Evolutionary conservation across 345 rosid species (phyloP).

Genomic region (Citrus hindsii): DNA sequence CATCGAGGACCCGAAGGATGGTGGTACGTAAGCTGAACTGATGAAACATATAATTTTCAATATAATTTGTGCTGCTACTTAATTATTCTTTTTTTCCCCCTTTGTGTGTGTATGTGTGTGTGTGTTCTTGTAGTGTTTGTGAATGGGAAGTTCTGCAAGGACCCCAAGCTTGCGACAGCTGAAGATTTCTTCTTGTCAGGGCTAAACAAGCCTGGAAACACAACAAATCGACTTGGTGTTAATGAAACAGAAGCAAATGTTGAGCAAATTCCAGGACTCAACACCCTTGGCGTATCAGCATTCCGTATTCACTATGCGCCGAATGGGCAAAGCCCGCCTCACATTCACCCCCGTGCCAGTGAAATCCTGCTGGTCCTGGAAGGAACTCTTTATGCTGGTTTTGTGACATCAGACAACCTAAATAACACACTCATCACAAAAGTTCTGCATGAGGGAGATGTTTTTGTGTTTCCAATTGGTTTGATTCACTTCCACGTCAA

Average conservation of each 20-base stretch:
- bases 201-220: constrained; percentile 18
- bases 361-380: constrained; percentile 34
- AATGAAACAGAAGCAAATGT: constrained; percentile 21
- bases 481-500: constrained; percentile 25
- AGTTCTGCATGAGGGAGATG: constrained; percentile 21
- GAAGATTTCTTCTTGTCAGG: constrained; percentile 27
- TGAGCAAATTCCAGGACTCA: constrained; percentile 31
- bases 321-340: constrained; percentile 39
- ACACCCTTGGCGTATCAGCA: constrained; percentile 36
- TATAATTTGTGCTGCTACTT: too few relatives aligned
- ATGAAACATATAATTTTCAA: too few relatives aligned
- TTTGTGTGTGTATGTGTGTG: too few relatives aligned
- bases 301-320: constrained; percentile 18
- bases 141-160: constrained; percentile 23
- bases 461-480: constrained; percentile 37
- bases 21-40: background rate
- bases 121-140: constrained; percentile 8
- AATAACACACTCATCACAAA: constrained; percentile 29
- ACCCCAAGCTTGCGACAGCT: constrained; percentile 10
- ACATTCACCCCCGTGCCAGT: constrained; percentile 38
- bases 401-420: constrained; percentile 34
- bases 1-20: constrained; percentile 1
- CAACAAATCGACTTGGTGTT: constrained; percentile 6
- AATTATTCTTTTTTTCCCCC: background rate
- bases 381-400: constrained; percentile 36